Evolutionary conservation across 352 stramenopile genomes (phyloP).

Genomic region (Pythium monospermum): DNA sequence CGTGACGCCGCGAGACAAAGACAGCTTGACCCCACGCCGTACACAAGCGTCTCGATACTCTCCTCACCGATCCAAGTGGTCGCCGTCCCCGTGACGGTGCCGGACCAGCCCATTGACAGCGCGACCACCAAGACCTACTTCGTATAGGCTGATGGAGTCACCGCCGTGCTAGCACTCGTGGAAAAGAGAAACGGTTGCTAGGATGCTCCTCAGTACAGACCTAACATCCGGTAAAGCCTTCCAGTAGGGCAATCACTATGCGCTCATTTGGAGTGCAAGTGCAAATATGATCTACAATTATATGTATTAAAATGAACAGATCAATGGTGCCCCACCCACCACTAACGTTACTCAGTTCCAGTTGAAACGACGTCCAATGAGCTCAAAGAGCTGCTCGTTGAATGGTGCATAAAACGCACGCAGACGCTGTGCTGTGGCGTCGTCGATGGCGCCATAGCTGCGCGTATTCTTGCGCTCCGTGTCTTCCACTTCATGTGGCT

Average conservation of each 20-base stretch:
- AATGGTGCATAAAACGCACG: conserved; percentile 61
- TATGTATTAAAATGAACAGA: too few relatives aligned
- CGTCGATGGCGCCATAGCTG: conserved; percentile 40
- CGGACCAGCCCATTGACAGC: background rate
- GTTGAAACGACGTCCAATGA: conserved; percentile 38
- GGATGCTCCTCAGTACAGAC: too few relatives aligned
- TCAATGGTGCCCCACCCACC: too few relatives aligned
- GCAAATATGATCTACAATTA: too few relatives aligned
- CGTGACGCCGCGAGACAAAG: too few relatives aligned
- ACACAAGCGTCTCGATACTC: too few relatives aligned
- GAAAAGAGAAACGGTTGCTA: too few relatives aligned
- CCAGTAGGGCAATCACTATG: too few relatives aligned
- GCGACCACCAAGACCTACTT: background rate
- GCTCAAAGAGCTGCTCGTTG: conserved; percentile 61
- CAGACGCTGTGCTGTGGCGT: conserved; percentile 27
- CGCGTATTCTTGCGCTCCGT: conserved; percentile 65
- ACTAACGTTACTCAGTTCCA: too few relatives aligned
- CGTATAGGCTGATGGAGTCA: background rate
- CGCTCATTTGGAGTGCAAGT: too few relatives aligned
- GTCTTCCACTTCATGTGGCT: conserved; percentile 31
- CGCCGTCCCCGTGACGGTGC: conserved; percentile 3
- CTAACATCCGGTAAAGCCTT: too few relatives aligned
- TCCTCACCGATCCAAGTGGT: conserved; percentile 3
- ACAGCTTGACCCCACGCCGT: conserved; percentile 1
- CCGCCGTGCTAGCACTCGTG: background rate